These are phyloP conservation scores for Brettanomyces custersianus DNA, from an alignment of 805 yeast species.

Conservation along the genomic window DNA sequence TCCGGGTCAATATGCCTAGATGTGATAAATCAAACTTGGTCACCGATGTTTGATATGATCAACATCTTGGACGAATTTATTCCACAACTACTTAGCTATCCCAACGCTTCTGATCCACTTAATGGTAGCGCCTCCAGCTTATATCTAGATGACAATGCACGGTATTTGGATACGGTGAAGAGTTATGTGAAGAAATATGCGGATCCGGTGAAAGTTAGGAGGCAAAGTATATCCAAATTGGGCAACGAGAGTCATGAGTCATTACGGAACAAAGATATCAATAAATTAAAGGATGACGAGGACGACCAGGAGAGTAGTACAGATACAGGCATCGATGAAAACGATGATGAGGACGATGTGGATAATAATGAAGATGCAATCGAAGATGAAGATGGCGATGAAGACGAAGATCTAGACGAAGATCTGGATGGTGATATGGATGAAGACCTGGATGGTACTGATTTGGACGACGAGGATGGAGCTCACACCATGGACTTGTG, in stretches of 20 bases:
- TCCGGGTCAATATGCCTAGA: slow-evolving; percentile 92
- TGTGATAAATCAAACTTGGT: slow-evolving; percentile 96
- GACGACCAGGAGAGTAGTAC: slow-evolving; percentile 8
- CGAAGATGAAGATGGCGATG: slow-evolving; percentile 15
- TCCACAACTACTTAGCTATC: slow-evolving; percentile 86
- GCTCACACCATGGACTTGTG: no score
- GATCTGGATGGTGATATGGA: slow-evolving; percentile 20
- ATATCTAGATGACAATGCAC: slow-evolving; percentile 56
- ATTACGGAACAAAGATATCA: neutral
- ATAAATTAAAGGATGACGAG: slow-evolving; percentile 9
- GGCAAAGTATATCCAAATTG: neutral
- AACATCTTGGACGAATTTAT: slow-evolving; percentile 89
- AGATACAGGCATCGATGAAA: slow-evolving; percentile 15
- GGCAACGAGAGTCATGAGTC: neutral
- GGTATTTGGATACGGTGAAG: slow-evolving; percentile 62
- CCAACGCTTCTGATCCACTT: slow-evolving; percentile 90
- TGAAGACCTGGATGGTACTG: slow-evolving; percentile 29
- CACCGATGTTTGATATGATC: slow-evolving; percentile 89
- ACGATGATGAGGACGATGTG: slow-evolving; percentile 16
- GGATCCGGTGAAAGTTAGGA: slow-evolving; percentile 22
- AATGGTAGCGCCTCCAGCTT: slow-evolving; percentile 84
- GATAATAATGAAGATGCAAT: slow-evolving; percentile 15
- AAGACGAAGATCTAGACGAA: slow-evolving; percentile 6
- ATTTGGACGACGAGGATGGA: no score
- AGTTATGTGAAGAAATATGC: slow-evolving; percentile 71